These are phyloP conservation scores for Draba incana DNA, from an alignment of 345 rosid species.

Conservation along the genomic window DNA sequence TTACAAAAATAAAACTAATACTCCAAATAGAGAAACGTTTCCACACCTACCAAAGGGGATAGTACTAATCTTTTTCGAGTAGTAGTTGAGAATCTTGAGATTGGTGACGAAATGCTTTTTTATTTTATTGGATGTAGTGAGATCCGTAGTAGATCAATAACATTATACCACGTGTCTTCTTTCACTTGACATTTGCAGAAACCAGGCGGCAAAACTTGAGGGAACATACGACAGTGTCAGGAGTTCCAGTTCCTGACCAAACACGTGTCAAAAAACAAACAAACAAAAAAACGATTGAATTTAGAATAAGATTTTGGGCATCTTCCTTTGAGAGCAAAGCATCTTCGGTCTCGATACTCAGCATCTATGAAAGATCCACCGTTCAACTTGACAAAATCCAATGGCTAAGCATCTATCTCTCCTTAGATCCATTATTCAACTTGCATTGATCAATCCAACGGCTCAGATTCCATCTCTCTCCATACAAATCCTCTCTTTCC, in stretches of 20 bases:
- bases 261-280: constrained; percentile 23
- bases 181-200: neutral
- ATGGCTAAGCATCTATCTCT: constrained; percentile 36
- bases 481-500: constrained; percentile 20
- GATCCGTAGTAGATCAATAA: neutral
- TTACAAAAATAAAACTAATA: too few relatives aligned
- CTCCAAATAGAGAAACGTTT: too few relatives aligned
- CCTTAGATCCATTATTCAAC: constrained; percentile 23
- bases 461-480: constrained; percentile 17
- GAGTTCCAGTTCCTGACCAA: constrained; percentile 26
- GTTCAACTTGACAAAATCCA: constrained; percentile 38
- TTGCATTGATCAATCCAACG: constrained; percentile 12
- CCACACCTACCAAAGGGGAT: too few relatives aligned
- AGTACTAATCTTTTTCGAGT: too few relatives aligned
- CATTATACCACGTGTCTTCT: neutral
- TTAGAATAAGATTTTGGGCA: constrained; percentile 9
- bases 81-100: too few relatives aligned
- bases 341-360: constrained; percentile 41
- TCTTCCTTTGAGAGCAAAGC: constrained; percentile 25
- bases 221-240: constrained; percentile 26
- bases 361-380: constrained; percentile 40
- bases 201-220: constrained; percentile 28
- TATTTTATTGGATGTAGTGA: neutral
- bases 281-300: neutral
- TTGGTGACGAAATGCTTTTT: neutral